Conservation (phyloP, 148 eudicot species). For the Rhododendron kiyosumense region DNA sequence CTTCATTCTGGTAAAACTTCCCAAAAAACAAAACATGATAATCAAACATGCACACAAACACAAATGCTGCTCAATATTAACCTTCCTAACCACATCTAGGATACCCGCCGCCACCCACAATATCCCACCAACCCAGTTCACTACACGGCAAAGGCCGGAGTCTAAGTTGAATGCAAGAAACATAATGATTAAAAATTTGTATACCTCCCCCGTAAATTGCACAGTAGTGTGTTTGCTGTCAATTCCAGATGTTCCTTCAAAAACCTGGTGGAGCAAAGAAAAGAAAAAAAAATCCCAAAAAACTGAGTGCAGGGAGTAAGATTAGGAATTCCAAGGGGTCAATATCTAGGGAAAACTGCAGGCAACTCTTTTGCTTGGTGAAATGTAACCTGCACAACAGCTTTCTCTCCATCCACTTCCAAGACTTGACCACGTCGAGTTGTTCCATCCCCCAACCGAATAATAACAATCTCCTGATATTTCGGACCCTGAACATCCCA, state of each 20-base stretch:
- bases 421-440: constrained; percentile 95
- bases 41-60: neutral
- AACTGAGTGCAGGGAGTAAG: neutral
- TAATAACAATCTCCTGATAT: constrained; percentile 92
- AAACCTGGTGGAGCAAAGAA: constrained; percentile 50
- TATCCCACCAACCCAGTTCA: neutral
- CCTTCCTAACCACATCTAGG: neutral
- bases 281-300: neutral
- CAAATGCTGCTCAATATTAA: neutral
- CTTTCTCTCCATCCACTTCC: constrained; percentile 98
- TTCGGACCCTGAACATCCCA: constrained; percentile 75
- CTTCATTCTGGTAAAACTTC: neutral
- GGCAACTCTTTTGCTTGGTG: neutral
- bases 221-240: constrained; percentile 97
- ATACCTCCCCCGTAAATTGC: constrained; percentile 96
- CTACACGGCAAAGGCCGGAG: neutral
- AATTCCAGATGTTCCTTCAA: constrained; percentile 99
- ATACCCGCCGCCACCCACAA: neutral
- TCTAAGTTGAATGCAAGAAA: neutral
- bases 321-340: neutral
- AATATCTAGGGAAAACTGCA: neutral
- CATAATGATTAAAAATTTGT: neutral
- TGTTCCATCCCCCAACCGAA: constrained; percentile 93
- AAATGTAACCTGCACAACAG: constrained; percentile 82
- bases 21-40: neutral